Evolutionary conservation across 2,329 filamentous ascomycete species (phyloP), one percentile per base, ranked within the genome.

Genomic region (Diaporthe sp.): DNA sequence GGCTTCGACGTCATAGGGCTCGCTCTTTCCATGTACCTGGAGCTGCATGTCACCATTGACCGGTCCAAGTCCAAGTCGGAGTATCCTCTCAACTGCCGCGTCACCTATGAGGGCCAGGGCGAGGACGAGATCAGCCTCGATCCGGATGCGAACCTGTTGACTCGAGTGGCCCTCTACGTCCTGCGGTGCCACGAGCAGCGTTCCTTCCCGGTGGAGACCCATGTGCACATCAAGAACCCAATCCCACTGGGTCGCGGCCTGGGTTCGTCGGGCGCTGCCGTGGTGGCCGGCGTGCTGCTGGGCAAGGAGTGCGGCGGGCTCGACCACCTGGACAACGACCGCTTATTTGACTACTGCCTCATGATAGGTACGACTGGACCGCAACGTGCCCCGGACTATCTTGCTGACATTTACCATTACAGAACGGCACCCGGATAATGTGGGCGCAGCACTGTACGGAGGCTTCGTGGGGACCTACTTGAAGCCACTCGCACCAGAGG

Each of bases 1-100:
- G 96, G 96, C 75, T 99, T 98, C 89, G 96, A 99, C 88, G 96
- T 98, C 81, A 98, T 98, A 83, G 95, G 97, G 79, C 93, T 99
- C 77, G 96, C 96, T 12, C 90, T 99, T 79, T 98, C 95, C 79
- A 92, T 98, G 84, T 98, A 96, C 87, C 94, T 99, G 78, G 96
- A 98, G 87, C 88, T 98, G 74, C 90, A 92, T 78, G 94, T 98
- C 83, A 95, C 92, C 77, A 89, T 97, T 81, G 91, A 94, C 84
- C 88, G 91, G 75, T 85, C 87, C 80, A 87, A 87, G 81, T 80
- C 82, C 70, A 81, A 86, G 58, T 92, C 91, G 10, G 85, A 88
- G 37, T 87, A 90, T 75, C 92, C 93, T 42, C 89, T 96, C 81
- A 97, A 98, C 87, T 98, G 97, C 89, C 90, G 90, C 74, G 90